Evolutionary conservation across 2,329 filamentous ascomycete genomes (phyloP), one percentile per base, ranked within the genome.

Genomic region (Pyrenochaeta sp.): DNA sequence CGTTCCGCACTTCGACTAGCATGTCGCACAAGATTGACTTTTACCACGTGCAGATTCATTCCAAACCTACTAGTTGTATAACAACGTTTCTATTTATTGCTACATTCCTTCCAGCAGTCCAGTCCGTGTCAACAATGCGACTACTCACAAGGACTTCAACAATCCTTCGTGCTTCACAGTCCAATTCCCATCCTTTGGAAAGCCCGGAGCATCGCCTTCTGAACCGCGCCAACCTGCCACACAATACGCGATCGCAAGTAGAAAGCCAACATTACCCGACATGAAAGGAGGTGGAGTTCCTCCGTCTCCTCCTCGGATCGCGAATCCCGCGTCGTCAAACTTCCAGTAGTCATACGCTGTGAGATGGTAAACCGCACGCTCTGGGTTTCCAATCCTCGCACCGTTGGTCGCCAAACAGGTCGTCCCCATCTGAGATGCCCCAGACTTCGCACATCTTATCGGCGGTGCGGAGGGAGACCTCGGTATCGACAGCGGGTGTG

Each of bases 281-380:
- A 86, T 84, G 68, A 86, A 87, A 4, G 85, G 85, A 15, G 85
- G 86, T 2, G 84, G 80, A 7, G 85, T 85, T n/a, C 81, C 77
- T 8, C 77, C 74, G 2, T 83, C 83, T 2, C 84, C 84, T 2
- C 83, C 72, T 0, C 83, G 78, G 61, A 85, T 84, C 0, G 85
- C 84, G 1, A 84, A 71, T 1, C 68, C 66, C 1, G 79, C 83
- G 62, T 86, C 84, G 66, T 86, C 84, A 64, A 87, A 86, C 37
- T 76, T 72, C 57, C 83, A 86, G 19, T 81, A 75, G 0, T 80
- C 75, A 67, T 85, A 77, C n/a, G 86, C 68, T 12, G 80, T 81
- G 5, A 85, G 72, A 65, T 75, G 77, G 13, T 68, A 65, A 5
- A 81, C 45, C 70, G 67, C 42, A 25, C 59, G 60, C 28, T 66